phyloP scores from a whole-genome alignment of 805 yeast species.

The Candida michaelii region DNA sequence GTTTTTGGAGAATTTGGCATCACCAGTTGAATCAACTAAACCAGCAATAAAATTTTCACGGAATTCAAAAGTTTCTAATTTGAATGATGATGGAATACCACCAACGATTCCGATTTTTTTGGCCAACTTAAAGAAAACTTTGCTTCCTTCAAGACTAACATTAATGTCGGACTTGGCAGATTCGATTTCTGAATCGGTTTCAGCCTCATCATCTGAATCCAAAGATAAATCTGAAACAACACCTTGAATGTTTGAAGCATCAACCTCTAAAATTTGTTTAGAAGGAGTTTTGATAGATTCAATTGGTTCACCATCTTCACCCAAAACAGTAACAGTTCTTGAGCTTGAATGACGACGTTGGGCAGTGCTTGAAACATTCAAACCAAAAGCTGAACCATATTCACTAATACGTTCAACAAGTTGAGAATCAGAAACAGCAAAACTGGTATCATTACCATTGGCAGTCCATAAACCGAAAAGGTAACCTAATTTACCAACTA shows the following conservation, averaged over 20 bases:
- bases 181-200: background rate
- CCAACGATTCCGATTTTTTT: slow-evolving; percentile 14
- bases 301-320: slow-evolving; percentile 8
- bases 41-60: slow-evolving; percentile 48
- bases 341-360: background rate
- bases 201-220: background rate
- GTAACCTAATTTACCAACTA: slow-evolving; percentile 34
- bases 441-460: slow-evolving; percentile 26
- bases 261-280: background rate
- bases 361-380: slow-evolving; percentile 2
- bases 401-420: slow-evolving; percentile 24
- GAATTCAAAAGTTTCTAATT: slow-evolving; percentile 35
- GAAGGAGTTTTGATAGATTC: slow-evolving; percentile 1
- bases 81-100: slow-evolving; percentile 30
- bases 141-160: no score
- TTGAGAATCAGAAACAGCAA: slow-evolving; percentile 26
- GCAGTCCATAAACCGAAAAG: slow-evolving; percentile 44
- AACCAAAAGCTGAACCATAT: slow-evolving; percentile 14
- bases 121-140: slow-evolving; percentile 14
- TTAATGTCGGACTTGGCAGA: background rate
- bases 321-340: slow-evolving; percentile 7
- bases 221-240: slow-evolving; percentile 3
- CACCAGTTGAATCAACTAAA: slow-evolving; percentile 41
- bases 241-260: slow-evolving; percentile 8
- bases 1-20: background rate